Evolutionary conservation across 306 rosid species (phyloP).

Genomic region (Urtica urens): DNA sequence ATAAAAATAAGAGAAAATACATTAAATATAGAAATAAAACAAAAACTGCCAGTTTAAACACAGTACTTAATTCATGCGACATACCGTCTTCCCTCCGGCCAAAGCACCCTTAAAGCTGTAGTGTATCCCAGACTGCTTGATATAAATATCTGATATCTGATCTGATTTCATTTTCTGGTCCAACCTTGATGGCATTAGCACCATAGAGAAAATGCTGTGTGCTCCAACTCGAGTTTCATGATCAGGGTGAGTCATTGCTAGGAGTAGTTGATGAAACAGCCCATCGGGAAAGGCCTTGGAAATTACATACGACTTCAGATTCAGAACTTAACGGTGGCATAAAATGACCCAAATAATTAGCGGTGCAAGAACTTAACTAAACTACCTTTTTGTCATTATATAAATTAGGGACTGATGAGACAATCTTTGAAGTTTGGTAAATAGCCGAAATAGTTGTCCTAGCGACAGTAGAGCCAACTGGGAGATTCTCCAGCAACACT

Average conservation of each 20-base stretch:
- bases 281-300: constrained; percentile 87
- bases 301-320: too few relatives aligned
- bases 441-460: constrained; percentile 70
- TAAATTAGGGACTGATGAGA: constrained; percentile 65
- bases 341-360: constrained; percentile 14
- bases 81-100: constrained; percentile 49
- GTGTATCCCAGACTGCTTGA: constrained; percentile 25
- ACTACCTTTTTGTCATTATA: constrained; percentile 74
- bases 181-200: constrained; percentile 62
- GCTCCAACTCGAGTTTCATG: constrained; percentile 81
- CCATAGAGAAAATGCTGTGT: constrained; percentile 53
- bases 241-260: constrained; percentile 82
- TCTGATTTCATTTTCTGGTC: constrained; percentile 30
- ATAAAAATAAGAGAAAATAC: too few relatives aligned
- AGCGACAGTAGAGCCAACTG: constrained; percentile 38
- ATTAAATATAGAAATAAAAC: not conserved
- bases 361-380: constrained; percentile 8
- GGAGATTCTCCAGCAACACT: constrained; percentile 63
- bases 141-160: constrained; percentile 19
- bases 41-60: not conserved
- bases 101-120: constrained; percentile 33
- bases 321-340: constrained; percentile 9
- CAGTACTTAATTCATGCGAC: constrained; percentile 1
- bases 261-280: constrained; percentile 82
- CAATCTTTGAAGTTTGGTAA: constrained; percentile 61